A percentile compares a stretch with the other conserved stretches of the same genome.
These are phyloP conservation scores for Wallacemonas sp. DNA, from an alignment of 208 protist species.

Conservation along the genomic window DNA sequence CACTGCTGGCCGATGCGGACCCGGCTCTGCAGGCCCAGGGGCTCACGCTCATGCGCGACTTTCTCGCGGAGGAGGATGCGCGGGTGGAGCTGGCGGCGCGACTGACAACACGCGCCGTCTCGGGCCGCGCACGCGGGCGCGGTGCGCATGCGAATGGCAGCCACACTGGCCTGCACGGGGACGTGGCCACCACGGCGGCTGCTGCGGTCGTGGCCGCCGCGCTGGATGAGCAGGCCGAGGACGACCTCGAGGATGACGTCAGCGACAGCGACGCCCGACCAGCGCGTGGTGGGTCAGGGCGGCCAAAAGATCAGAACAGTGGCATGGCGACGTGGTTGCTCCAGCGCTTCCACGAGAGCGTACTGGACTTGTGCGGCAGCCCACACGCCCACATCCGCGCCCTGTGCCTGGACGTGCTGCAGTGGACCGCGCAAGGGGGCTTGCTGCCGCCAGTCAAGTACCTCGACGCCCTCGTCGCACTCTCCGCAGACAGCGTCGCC, in stretches of 20 bases:
- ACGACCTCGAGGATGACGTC: constrained; percentile 8
- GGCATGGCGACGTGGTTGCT: constrained; percentile 89
- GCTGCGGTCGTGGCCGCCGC: constrained; percentile 5
- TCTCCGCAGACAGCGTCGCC: constrained; percentile 51
- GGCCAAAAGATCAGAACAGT: constrained; percentile 72
- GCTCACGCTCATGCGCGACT: constrained; percentile 81
- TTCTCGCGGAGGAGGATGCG: constrained; percentile 80
- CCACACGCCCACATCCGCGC: constrained; percentile 38
- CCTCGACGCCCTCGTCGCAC: constrained; percentile 47
- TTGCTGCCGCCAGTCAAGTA: constrained; percentile 76
- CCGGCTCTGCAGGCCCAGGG: constrained; percentile 53
- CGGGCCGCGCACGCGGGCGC: neutral
- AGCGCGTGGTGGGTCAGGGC: neutral
- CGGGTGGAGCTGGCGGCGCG: constrained; percentile 59
- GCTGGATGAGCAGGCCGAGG: constrained; percentile 1
- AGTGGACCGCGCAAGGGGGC: constrained; percentile 55
- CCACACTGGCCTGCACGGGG: neutral
- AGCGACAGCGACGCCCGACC: constrained; percentile 8
- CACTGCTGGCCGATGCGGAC: constrained; percentile 36
- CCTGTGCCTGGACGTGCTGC: constrained; percentile 62
- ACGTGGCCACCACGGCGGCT: neutral
- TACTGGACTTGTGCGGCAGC: constrained; percentile 45
- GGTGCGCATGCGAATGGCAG: neutral
- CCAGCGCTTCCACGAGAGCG: constrained; percentile 59
- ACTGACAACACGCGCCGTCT: constrained; percentile 2